Evolutionary conservation across 208 protist genomes (phyloP), one percentile per base, ranked within the genome.

Genomic region (Acanthamoeba quina): DNA sequence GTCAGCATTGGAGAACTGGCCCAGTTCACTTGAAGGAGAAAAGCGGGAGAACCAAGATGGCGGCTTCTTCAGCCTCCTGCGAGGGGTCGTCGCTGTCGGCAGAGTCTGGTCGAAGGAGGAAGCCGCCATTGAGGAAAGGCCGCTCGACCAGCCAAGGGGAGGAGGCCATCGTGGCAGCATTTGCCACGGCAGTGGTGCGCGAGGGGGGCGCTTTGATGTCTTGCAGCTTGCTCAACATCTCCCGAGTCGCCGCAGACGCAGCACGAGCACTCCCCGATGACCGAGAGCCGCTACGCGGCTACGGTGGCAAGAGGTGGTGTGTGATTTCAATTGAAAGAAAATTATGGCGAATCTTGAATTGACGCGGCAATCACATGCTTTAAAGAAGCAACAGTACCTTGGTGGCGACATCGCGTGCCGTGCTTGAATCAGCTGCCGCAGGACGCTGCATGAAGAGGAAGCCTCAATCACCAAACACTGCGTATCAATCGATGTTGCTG

Each of bases 91-190:
- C 72, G 68, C 17, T n/a, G 72, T 80, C 72, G 11, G 31, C 7
- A 9, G 72, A 54, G 15, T 80, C 72, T 9, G 72, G 31, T 15
- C 72, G 72, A 2, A 80, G 37, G 41, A 80, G 31, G 72, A 49
- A 80, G 9, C 72, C 72, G 3, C 72, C 72, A 29, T 80, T 80
- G 34, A 80, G 41, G 41, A 80, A 80, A 9, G 72, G 72, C 1
- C 72, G 72, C 19, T 80, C 72, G 6, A 80, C 41, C 72, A 80
- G 37, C 72, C 72, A 80, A 26, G 72, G 72, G 5, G 72, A 80
- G 21, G 72, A 11, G 41, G 72, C 52, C 31, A 80, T 52, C 21
- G 72, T 54, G 21, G 37, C 29, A 2, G 68, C 24, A 37, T 26
- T 54, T 10, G 72, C 34, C 41, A 19, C 44, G 19, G 21, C 72